Base-by-base conservation (phyloP, 2,329 filamentous ascomycete species). In the Penicillium hesseltinei region DNA sequence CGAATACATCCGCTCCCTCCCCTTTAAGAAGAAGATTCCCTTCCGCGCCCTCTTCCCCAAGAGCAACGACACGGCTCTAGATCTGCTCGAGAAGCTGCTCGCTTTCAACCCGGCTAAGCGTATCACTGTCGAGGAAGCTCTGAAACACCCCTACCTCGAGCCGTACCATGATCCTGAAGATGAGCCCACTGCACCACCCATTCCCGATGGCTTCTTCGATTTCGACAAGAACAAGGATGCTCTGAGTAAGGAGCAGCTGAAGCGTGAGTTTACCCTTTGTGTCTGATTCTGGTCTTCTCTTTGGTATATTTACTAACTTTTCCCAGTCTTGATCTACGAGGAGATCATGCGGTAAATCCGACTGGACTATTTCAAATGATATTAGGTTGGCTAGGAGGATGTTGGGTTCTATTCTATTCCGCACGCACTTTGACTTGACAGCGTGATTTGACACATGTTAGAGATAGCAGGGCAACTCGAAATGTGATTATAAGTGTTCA, bases 191-290 rank as follows among this genome's bases (percentile, higher is more conserved):
- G 94, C 94, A 19, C 90, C 92, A 43, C 92, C 94, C 23, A 99
- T 99, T 70, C 94, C 94, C 23, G 93, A 97, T 76, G 93, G 96
- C 75, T 99, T 99, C 82, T 99, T 99, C 75, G 94, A 99, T 78
- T 99, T 99, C 77, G 94, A 99, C 79, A 97, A 97, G 84, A 96
- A 97, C 83, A 99, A 99, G 86, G 94, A 99, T 77, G 94, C 89
- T 70, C 80, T 99, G 72, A 97, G 90, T 82, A 99, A 99, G 81
- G 94, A 99, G 80, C 92, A 99, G 79, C 79, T 99, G 76, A 97
- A 97, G 83, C 84, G 94, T 88, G 69, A 66, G 73, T 65, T 45
- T 19, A 38, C 11, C 21, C 50, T 53, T 13, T 54, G 13, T 5
- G 17, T 60, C 13, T n/a, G 36, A 9, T 21, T 35, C 36, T 25